Evolutionary conservation across 805 yeast species (phyloP).

Genomic region (Wickerhamomyces sydowiorum): DNA sequence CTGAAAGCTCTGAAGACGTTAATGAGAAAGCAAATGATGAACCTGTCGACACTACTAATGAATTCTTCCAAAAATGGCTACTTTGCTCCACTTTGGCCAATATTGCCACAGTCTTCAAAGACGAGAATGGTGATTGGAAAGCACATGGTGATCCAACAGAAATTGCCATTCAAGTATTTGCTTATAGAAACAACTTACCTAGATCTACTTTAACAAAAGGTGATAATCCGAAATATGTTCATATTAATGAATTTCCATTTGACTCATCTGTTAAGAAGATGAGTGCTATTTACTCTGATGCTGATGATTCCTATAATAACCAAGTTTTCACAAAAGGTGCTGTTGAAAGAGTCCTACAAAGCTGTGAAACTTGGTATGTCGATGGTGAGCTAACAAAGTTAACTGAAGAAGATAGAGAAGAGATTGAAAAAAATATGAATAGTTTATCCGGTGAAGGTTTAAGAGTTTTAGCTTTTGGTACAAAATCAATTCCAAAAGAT

Average conservation of each 20-base stretch:
- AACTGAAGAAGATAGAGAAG: slow-evolving; percentile 31
- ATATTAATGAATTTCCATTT: slow-evolving; percentile 63
- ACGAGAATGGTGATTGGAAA: slow-evolving; percentile 49
- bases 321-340: slow-evolving; percentile 65
- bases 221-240: slow-evolving; percentile 22
- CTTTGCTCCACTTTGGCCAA: slow-evolving; percentile 72
- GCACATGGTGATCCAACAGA: slow-evolving; percentile 91
- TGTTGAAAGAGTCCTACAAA: slow-evolving; percentile 57
- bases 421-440: slow-evolving; percentile 51
- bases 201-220: slow-evolving; percentile 39
- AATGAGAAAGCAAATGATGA: slow-evolving; percentile 10
- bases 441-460: slow-evolving; percentile 59
- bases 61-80: slow-evolving; percentile 45
- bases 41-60: slow-evolving; percentile 9
- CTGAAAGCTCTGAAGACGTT: slow-evolving; percentile 17
- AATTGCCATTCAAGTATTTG: slow-evolving; percentile 78
- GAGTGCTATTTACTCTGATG: slow-evolving; percentile 50
- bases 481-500: slow-evolving; percentile 29
- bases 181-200: slow-evolving; percentile 48
- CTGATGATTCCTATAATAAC: slow-evolving; percentile 22
- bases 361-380: slow-evolving; percentile 49
- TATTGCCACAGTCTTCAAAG: slow-evolving; percentile 59
- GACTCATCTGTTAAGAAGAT: slow-evolving; percentile 71
- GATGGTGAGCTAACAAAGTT: slow-evolving; percentile 29
- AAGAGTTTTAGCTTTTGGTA: slow-evolving; percentile 69